A percentile compares a stretch with the other conserved stretches of the same genome.
Evolutionary conservation across 768 basidiomycete genomes (phyloP).

Genomic region (Termitomyces sp.): DNA sequence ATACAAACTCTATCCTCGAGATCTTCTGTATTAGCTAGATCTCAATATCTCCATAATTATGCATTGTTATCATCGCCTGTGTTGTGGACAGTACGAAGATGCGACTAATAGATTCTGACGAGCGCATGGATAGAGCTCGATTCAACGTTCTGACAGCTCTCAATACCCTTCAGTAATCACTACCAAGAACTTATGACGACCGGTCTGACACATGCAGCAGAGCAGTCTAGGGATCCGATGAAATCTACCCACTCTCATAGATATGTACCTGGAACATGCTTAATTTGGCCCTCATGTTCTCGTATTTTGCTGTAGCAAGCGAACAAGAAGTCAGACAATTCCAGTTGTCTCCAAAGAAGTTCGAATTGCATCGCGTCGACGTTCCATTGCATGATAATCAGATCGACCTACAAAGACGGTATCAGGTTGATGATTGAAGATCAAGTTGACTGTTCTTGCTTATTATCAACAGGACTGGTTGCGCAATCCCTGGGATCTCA

Average conservation of each 20-base stretch:
- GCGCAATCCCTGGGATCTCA: neutral
- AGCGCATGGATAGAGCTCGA: neutral
- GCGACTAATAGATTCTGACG: neutral
- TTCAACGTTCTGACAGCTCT: neutral
- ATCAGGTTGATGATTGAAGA: neutral
- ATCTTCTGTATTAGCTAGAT: neutral
- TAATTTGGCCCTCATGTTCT: too few relatives aligned
- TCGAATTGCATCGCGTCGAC: neutral
- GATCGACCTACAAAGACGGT: neutral
- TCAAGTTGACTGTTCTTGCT: neutral
- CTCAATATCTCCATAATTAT: too few relatives aligned
- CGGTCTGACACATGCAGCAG: too few relatives aligned
- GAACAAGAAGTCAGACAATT: neutral
- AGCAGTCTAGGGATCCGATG: too few relatives aligned
- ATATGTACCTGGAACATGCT: too few relatives aligned
- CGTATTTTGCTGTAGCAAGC: too few relatives aligned
- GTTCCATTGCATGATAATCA: neutral
- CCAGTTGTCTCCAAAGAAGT: neutral
- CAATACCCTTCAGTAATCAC: neutral
- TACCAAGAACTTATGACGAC: too few relatives aligned
- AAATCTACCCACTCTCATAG: too few relatives aligned
- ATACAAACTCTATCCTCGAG: neutral
- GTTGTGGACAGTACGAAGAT: neutral
- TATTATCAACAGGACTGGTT: neutral
- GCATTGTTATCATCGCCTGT: neutral